phyloP scores from a whole-genome alignment of 345 rosid species.

The Corchorus capsularis region DNA sequence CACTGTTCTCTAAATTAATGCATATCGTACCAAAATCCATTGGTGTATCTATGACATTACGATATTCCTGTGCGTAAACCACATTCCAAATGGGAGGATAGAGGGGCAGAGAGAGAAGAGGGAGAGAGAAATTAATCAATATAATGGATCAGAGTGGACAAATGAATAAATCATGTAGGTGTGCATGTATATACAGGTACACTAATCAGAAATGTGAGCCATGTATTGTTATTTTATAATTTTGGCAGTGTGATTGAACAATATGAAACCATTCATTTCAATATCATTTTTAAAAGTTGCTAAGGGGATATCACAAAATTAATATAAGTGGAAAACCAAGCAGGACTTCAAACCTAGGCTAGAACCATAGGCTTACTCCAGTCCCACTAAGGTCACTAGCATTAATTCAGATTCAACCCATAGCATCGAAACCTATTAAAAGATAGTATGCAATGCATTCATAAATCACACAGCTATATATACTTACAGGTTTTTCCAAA shows the following conservation, averaged over 20 bases:
- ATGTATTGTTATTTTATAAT: not conserved
- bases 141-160: not conserved
- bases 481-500: slow-evolving; percentile 24
- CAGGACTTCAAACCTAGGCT: not conserved
- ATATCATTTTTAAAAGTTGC: not conserved
- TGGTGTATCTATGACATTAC: slow-evolving; percentile 55
- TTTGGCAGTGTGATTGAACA: not conserved
- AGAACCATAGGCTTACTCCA: not conserved
- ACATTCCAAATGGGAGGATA: slow-evolving; percentile 1
- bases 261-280: not conserved
- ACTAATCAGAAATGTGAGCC: not conserved
- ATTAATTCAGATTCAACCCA: not conserved
- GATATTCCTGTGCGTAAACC: slow-evolving; percentile 45
- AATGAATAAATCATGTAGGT: not conserved
- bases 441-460: slow-evolving; percentile 15
- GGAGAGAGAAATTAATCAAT: slow-evolving; percentile 5
- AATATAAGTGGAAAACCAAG: not conserved
- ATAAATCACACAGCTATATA: not conserved
- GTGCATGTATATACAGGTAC: not conserved
- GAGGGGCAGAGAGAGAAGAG: slow-evolving; percentile 1
- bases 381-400: not conserved
- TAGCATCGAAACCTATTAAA: not conserved
- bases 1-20: slow-evolving; percentile 50
- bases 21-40: slow-evolving; percentile 70
- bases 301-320: not conserved